phyloP scores from a whole-genome alignment of 305 asterid species.

The Striga hermonthica region DNA sequence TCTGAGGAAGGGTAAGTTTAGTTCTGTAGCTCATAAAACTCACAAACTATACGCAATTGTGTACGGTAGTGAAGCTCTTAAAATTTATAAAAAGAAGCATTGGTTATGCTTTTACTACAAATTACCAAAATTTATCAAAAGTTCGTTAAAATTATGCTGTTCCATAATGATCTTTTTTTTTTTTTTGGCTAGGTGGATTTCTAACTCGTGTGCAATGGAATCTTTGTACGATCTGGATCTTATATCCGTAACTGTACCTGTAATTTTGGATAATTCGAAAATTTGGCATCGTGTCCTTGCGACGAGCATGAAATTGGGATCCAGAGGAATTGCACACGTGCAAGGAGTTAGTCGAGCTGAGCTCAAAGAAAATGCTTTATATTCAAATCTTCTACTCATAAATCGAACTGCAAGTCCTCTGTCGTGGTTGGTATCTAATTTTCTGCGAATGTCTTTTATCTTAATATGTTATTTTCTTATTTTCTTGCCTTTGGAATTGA shows the following conservation, averaged over 20 bases:
- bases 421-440: conserved; percentile 70
- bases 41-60: too few relatives aligned
- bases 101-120: too few relatives aligned
- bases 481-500: too few relatives aligned
- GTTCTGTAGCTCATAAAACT: background rate
- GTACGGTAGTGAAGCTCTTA: too few relatives aligned
- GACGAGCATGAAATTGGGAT: conserved; percentile 87
- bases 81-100: too few relatives aligned
- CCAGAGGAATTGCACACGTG: conserved; percentile 80
- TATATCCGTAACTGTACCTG: conserved; percentile 71
- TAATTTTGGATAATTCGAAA: conserved; percentile 83
- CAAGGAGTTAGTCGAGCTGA: conserved; percentile 67
- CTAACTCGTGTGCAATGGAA: conserved; percentile 68
- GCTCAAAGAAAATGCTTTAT: conserved; percentile 55
- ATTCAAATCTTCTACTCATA: conserved; percentile 73
- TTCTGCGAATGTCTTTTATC: too few relatives aligned
- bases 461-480: background rate
- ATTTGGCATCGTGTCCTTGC: conserved; percentile 76
- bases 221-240: conserved; percentile 82
- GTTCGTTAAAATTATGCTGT: background rate
- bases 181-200: conserved; percentile 63
- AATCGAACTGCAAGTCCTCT: conserved; percentile 92
- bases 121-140: too few relatives aligned
- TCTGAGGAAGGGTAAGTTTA: conserved; percentile 64
- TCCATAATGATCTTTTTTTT: background rate